Conservation (phyloP, 108 stramenopile genomes). For the Parietichytrium sp. region DNA sequence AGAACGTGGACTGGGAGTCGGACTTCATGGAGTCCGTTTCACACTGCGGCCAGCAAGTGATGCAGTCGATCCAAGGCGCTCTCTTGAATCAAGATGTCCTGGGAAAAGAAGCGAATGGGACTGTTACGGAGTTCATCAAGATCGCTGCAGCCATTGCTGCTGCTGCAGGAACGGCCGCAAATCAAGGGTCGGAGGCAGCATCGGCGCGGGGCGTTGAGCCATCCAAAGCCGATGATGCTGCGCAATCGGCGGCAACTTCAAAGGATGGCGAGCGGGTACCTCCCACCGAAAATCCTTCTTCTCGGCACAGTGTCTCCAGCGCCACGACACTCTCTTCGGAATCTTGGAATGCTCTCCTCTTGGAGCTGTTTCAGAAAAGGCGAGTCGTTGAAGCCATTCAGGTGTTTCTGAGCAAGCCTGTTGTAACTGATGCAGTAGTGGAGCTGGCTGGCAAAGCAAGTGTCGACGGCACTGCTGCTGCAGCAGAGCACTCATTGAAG, state of each 20-base stretch:
- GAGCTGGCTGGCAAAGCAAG: too few relatives aligned
- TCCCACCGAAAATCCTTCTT: too few relatives aligned
- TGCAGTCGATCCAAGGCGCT: neutral
- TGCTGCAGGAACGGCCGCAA: neutral
- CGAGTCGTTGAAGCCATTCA: conserved; percentile 5
- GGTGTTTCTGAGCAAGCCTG: neutral
- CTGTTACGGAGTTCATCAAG: neutral
- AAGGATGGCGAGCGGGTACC: too few relatives aligned
- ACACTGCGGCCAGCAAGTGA: neutral
- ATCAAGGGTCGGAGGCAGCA: too few relatives aligned
- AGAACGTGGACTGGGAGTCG: neutral
- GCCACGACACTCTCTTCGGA: too few relatives aligned
- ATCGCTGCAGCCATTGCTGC: neutral
- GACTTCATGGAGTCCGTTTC: neutral
- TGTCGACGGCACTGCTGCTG: too few relatives aligned
- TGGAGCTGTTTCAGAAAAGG: neutral
- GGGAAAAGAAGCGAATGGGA: neutral
- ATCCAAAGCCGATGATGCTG: too few relatives aligned
- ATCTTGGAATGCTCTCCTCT: neutral
- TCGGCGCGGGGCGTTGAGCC: too few relatives aligned
- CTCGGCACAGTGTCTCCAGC: too few relatives aligned
- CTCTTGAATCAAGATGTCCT: neutral
- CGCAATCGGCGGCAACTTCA: too few relatives aligned
- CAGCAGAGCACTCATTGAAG: neutral
- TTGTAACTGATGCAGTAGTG: neutral